Percentiles rank a stretch among this genome's conserved stretches.
Conservation (phyloP, 768 basidiomycete genomes). For the Lactifluus subvellereus region DNA sequence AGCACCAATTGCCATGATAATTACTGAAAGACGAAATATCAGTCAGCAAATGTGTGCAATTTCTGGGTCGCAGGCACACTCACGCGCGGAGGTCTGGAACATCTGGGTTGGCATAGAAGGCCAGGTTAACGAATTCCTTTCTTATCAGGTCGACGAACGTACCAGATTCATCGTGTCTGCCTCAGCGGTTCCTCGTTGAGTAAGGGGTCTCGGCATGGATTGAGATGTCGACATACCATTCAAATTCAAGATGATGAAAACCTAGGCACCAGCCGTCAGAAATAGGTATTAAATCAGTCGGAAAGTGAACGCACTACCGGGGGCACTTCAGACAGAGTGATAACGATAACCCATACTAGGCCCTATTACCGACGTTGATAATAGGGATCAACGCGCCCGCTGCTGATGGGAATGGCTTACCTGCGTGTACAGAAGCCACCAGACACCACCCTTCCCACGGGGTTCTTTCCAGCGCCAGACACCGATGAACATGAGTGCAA, state of each 20-base stretch:
- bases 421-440: constrained; percentile 3
- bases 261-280: not conserved
- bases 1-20: not conserved
- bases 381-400: not conserved
- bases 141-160: not conserved
- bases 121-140: not conserved
- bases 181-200: not conserved
- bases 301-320: not conserved
- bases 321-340: not conserved
- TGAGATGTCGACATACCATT: not conserved
- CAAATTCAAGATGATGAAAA: not conserved
- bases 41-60: not conserved
- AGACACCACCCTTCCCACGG: not conserved
- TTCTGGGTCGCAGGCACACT: not conserved
- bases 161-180: constrained; percentile 3
- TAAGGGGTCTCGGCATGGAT: not conserved
- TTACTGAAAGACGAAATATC: not conserved
- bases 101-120: not conserved
- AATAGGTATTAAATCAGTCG: not conserved
- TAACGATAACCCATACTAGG: not conserved
- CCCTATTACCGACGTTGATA: not conserved
- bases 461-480: constrained; percentile 5
- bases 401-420: not conserved
- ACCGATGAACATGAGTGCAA: constrained; percentile 2
- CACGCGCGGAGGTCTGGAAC: not conserved